Evolutionary conservation across 257 asterid species (phyloP).

Genomic region (Capsicum baccatum): DNA sequence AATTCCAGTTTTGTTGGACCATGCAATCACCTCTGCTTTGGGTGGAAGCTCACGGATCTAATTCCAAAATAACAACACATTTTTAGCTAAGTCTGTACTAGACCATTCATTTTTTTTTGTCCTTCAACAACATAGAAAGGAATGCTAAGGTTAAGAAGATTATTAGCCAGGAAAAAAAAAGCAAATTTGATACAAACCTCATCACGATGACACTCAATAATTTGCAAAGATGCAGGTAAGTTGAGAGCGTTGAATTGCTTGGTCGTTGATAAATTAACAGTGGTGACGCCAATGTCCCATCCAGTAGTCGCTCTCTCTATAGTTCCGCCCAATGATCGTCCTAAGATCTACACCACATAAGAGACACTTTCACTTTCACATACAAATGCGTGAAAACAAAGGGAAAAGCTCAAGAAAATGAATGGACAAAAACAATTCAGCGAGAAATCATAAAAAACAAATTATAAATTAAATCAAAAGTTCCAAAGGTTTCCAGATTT

Average conservation of each 20-base stretch:
- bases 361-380: conserved; percentile 23
- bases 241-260: conserved; percentile 56
- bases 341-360: conserved; percentile 59
- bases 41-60: conserved; percentile 80
- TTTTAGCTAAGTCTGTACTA: neutral
- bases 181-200: conserved; percentile 55
- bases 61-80: neutral
- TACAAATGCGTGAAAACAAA: neutral
- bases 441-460: neutral
- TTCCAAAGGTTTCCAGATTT: neutral
- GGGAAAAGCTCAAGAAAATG: neutral
- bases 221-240: conserved; percentile 60
- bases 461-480: neutral
- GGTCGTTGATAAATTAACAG: conserved; percentile 59
- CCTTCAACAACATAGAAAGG: too few relatives aligned
- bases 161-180: neutral
- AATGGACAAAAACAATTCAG: neutral
- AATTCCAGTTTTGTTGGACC: conserved; percentile 73
- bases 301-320: conserved; percentile 71
- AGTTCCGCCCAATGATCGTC: conserved; percentile 84
- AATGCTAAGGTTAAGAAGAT: neutral
- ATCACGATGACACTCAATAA: conserved; percentile 85
- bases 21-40: conserved; percentile 75
- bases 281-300: conserved; percentile 84
- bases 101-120: neutral